Conservation (phyloP, 1,284 basidiomycete genomes). For the Malassezia obtusa region DNA sequence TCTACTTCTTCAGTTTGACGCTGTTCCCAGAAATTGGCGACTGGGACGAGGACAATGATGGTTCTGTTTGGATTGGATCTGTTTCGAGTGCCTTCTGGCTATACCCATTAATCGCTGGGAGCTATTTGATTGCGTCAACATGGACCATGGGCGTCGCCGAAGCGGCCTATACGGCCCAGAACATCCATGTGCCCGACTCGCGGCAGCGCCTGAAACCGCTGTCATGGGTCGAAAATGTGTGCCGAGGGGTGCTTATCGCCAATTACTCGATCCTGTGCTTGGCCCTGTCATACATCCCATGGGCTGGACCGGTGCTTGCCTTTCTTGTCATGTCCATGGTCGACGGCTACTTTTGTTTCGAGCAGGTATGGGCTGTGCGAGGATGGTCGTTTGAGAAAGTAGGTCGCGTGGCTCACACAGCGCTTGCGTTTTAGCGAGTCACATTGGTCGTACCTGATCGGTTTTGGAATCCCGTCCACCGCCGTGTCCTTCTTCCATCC, state of each 20-base stretch:
- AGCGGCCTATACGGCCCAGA: slow-evolving; percentile 30
- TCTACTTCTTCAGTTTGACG: slow-evolving; percentile 43
- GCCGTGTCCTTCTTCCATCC: slow-evolving; percentile 45
- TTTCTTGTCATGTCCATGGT: slow-evolving; percentile 43
- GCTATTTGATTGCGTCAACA: slow-evolving; percentile 40
- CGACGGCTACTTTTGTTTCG: slow-evolving; percentile 47
- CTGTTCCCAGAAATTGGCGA: slow-evolving; percentile 24
- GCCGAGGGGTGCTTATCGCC: slow-evolving; percentile 31
- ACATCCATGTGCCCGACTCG: background rate
- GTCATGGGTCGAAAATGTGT: slow-evolving; percentile 26
- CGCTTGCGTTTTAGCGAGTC: slow-evolving; percentile 45
- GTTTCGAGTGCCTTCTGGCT: slow-evolving; percentile 38
- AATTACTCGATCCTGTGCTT: slow-evolving; percentile 36
- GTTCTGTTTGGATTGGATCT: slow-evolving; percentile 17
- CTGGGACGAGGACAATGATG: background rate
- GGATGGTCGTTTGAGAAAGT: slow-evolving; percentile 30
- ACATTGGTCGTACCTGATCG: slow-evolving; percentile 44
- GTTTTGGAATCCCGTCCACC: slow-evolving; percentile 44
- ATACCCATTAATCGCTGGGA: slow-evolving; percentile 41
- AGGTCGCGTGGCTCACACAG: slow-evolving; percentile 17
- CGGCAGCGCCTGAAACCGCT: slow-evolving; percentile 13
- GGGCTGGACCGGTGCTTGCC: slow-evolving; percentile 27
- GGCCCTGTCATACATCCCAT: slow-evolving; percentile 29
- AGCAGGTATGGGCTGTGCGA: slow-evolving; percentile 40
- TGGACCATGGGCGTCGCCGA: slow-evolving; percentile 43